Percentiles rank a stretch among this genome's conserved stretches.
phyloP scores from a whole-genome alignment of 306 rosid species.

The cucumber (Cucumis sativus) region Cucumber_9930_V3 NC_026656.2:24610501-24611000 shows the following conservation, averaged over 20 bases:
- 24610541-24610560: neutral
- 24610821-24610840: neutral
- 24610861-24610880: neutral
- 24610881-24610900: no score
- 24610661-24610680: neutral
- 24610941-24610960: no score
- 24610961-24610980: no score
- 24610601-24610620: neutral
- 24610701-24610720: neutral
- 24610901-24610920: no score
- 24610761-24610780: neutral
- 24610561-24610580: neutral
- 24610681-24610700: neutral
- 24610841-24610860: neutral
- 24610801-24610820: neutral
- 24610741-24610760: neutral
- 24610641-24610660: neutral
- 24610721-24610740: neutral
- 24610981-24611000: no score
- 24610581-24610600: neutral
- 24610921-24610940: no score
- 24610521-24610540: conserved; percentile 4
- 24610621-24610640: neutral
- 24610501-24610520: neutral
- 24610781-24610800: neutral